Evolutionary conservation across 768 basidiomycete genomes (phyloP).

Genomic region (Saitozyma sp.): DNA sequence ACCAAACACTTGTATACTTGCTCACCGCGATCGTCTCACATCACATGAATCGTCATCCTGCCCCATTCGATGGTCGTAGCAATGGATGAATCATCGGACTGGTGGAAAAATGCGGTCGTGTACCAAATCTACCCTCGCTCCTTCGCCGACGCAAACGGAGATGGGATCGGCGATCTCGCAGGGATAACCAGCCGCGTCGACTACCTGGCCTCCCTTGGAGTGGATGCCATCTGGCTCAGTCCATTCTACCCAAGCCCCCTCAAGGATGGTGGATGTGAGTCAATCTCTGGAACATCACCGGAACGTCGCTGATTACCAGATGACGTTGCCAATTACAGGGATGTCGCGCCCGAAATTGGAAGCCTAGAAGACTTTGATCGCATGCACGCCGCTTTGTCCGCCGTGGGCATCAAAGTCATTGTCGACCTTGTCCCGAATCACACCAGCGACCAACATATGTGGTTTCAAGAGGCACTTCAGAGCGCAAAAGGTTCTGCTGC

Average conservation of each 20-base stretch:
- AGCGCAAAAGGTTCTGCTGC: conserved; percentile 29
- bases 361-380: conserved; percentile 42
- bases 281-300: background rate
- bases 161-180: too few relatives aligned
- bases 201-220: conserved; percentile 28
- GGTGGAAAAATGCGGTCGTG: too few relatives aligned
- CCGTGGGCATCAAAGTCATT: conserved; percentile 32
- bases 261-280: conserved; percentile 46
- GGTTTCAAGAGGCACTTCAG: conserved; percentile 43
- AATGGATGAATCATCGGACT: too few relatives aligned
- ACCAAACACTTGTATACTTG: too few relatives aligned
- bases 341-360: conserved; percentile 42
- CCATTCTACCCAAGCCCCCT: conserved; percentile 43
- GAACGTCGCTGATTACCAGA: too few relatives aligned
- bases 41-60: too few relatives aligned
- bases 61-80: too few relatives aligned
- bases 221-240: conserved; percentile 41
- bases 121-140: too few relatives aligned
- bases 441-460: conserved; percentile 38
- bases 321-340: conserved; percentile 42
- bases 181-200: conserved; percentile 36
- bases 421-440: conserved; percentile 48
- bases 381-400: conserved; percentile 29
- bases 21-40: too few relatives aligned
- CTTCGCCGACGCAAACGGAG: too few relatives aligned